Base-by-base conservation (phyloP, 345 rosid genomes). In the Populus alba region DNA sequence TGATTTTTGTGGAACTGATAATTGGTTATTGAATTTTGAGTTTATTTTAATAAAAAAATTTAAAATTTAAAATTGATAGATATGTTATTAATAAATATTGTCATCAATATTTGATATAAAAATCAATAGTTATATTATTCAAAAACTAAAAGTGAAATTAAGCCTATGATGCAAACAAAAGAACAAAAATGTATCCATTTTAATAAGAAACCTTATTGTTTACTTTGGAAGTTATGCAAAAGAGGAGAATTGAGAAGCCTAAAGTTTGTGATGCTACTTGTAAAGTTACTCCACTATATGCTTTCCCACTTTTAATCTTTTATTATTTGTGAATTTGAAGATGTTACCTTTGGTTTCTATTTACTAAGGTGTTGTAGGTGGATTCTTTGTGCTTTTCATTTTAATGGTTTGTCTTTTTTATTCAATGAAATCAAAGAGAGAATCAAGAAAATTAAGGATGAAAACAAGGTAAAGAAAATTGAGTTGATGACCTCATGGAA, bases 401-500 rank as follows among this genome's bases (percentile, higher is more conserved):
- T 49, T 39, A 8, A 18, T 33, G 8, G 6, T 8, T 47, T 66
- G 20, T 45, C 15, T n/a, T 20, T 16, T 17, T 23, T 61, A 23
- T 61, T 22, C 74, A 92, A 94, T 81, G 95, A 92, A 75, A 91
- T 92, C 17, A 91, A 92, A 85, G 94, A 92, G 84, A 88, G 94
- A 81, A 89, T 90, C 78, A 92, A 89, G 92, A 91, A 91, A 80
- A 91, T 92, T 0, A 90, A 90, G 85, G 95, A 92, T 49, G 95
- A 92, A 80, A 92, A 91, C 86, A 91, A 89, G 87, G 95, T 91
- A 3, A 90, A 92, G 89, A 92, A 92, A 77, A 94, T 90, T 0
- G 92, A 92, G 83, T 65, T 84, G 68, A 74, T 67, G 18, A 79
- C 90, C 2, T 89, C 87, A 70, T 88, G 87, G 45, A 92, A 91